A percentile compares a stretch with the other conserved stretches of the same genome.
Conservation (phyloP, 2,329 filamentous ascomycete species). For the Trichoderma atrobrunneum region DNA sequence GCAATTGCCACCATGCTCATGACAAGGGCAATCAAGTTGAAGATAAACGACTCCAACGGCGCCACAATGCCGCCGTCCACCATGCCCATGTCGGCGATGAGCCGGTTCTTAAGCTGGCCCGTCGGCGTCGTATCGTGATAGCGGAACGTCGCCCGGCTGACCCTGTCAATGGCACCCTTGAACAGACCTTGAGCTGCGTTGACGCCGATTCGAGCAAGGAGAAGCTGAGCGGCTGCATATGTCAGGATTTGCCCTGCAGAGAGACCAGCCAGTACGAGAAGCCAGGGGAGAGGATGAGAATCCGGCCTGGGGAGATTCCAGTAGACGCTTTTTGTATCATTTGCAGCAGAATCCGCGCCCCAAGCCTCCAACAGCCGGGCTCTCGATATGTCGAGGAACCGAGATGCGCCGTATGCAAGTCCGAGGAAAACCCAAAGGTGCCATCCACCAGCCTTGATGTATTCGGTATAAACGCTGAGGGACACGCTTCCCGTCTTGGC, state of each 20-base stretch:
- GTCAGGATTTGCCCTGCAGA: constrained; percentile 58
- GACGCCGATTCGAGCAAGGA: constrained; percentile 76
- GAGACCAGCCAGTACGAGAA: constrained; percentile 67
- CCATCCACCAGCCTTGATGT: constrained; percentile 76
- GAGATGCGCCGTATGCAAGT: constrained; percentile 59
- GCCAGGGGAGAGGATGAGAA: constrained; percentile 69
- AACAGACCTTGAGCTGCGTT: constrained; percentile 75
- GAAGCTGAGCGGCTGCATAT: constrained; percentile 59
- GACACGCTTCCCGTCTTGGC: constrained; percentile 66
- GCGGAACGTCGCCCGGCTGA: constrained; percentile 78
- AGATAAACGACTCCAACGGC: constrained; percentile 69
- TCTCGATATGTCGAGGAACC: constrained; percentile 62
- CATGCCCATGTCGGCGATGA: constrained; percentile 87
- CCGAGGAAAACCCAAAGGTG: constrained; percentile 69
- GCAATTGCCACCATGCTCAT: constrained; percentile 76
- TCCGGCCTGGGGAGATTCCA: constrained; percentile 58
- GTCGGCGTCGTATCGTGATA: constrained; percentile 91
- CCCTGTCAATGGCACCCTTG: constrained; percentile 64
- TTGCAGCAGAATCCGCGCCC: constrained; percentile 58
- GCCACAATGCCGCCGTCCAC: constrained; percentile 81
- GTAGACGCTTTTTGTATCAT: constrained; percentile 1
- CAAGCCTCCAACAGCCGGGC: constrained; percentile 84
- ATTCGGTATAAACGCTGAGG: constrained; percentile 75
- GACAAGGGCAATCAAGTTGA: constrained; percentile 67
- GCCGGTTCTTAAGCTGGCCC: constrained; percentile 84